phyloP scores from a whole-genome alignment of 768 basidiomycete species.

The Rubroboletus pulcherrimus region DNA sequence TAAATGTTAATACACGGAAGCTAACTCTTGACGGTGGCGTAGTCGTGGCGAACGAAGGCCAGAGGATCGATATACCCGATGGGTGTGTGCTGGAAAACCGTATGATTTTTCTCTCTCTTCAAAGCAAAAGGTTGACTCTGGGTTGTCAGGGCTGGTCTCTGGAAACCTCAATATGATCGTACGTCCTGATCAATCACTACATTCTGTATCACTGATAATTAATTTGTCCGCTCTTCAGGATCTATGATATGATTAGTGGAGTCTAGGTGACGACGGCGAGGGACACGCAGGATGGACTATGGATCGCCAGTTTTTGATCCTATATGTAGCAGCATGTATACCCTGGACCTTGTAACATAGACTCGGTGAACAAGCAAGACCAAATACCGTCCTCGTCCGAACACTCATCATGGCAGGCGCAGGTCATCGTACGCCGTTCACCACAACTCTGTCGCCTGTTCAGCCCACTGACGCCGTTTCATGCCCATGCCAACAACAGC shows the following conservation, averaged over 20 bases:
- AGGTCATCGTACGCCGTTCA: slow-evolving; percentile 25
- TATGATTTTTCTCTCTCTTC: slow-evolving; percentile 14
- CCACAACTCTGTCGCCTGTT: neutral
- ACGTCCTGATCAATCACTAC: neutral
- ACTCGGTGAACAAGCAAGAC: slow-evolving; percentile 17
- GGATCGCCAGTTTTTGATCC: neutral
- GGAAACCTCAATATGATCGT: slow-evolving; percentile 83
- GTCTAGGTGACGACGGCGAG: neutral
- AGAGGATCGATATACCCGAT: slow-evolving; percentile 80
- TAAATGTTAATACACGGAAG: neutral
- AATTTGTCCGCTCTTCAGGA: neutral
- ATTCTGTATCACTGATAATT: neutral
- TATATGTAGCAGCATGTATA: neutral
- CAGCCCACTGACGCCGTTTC: slow-evolving; percentile 3
- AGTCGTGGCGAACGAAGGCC: slow-evolving; percentile 79
- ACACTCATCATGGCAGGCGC: slow-evolving; percentile 34
- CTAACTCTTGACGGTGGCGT: neutral
- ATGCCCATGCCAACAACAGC: slow-evolving; percentile 31
- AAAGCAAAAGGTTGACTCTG: neutral
- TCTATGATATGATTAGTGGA: neutral
- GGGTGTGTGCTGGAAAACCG: slow-evolving; percentile 76
- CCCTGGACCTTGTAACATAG: neutral
- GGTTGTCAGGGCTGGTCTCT: slow-evolving; percentile 58
- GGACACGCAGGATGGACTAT: neutral
- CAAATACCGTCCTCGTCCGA: slow-evolving; percentile 24